Evolutionary conservation across 208 protist species (phyloP), one percentile per base, ranked within the genome.

Genomic region (Trypanosoma theileri): DNA sequence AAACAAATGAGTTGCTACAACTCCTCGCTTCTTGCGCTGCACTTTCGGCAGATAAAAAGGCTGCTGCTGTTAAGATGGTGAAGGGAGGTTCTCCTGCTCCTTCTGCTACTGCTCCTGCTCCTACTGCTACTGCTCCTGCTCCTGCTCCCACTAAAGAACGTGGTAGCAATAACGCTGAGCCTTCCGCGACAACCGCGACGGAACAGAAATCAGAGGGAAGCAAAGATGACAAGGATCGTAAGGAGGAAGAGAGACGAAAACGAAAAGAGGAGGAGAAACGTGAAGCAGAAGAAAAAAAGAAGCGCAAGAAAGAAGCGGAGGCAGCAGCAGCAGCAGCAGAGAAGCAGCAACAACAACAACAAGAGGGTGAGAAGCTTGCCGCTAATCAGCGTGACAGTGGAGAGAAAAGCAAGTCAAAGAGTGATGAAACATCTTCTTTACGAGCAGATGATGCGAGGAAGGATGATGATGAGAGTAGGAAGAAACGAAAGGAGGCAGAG

Each of bases 1-100:
- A 89, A 51, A 96, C 93, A 19, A 97, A 97, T 51, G 75, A 82
- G 57, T 48, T 96, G 53, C 75, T 97, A n/a, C 91, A 92, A 79
- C 71, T 84, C 24, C 81, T 97, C 16, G 91, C 93, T 28, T 35
- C 66, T 35, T 93, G 89, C 66, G 89, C 89, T 12, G 46, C 69
- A 3, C 84, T 96, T 28, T 59, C 85, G 1, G 55, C 62, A 0
- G 83, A 75, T 16, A 75, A 92, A 66, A 94, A 93, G 69, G 63
- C 69, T 21, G 59, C 78, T 0, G 91, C 91, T 0, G 88, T 96
- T 42, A 44, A 46, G 45, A 85, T 86, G 65, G 86, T 69, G 50
- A 89, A 84, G 67, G 83, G 77, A 14, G 77, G 59, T 22, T 45
- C 28, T 17, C 46, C 26, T 3, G 56, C 10, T 31, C 56, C 48